Base-by-base conservation (phyloP, 2,329 filamentous ascomycete genomes). In the Stachybotrys chlorohalonatus region DNA sequence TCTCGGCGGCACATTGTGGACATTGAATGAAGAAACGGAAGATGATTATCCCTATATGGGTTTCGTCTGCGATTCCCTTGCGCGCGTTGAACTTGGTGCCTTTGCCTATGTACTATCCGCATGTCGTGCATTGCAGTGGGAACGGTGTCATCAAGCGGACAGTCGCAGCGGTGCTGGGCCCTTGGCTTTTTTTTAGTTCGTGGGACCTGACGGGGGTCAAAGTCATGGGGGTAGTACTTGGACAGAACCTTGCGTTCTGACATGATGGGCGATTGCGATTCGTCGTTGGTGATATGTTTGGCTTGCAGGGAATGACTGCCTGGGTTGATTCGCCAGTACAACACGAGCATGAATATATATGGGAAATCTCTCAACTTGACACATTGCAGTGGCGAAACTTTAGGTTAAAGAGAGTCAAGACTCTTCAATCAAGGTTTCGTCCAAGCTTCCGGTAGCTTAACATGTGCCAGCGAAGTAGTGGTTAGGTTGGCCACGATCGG, bases 11-110 rank as follows among this genome's bases (percentile, higher is more conserved):
- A 72, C 93, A 96, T 51, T 90, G 76, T 39, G 92, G 95, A 72
- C 93, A 96, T 8, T 90, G 82, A 63, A 93, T 95, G 59, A 68
- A 64, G 76, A 97, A 96, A 32, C 87, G 83, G 73, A 86, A 94
- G 59, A 95, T 91, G 57, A 89, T 83, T 58, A 97, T 95, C 51
- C 82, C 82, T 49, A 96, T 83, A 74, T 99, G 99, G 61, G 87
- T 89, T 64, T 96, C 89, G 17, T 94, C 88, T 0, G 90, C 90
- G 0, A 89, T 96, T 67, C 96, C 91, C 67, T 99, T 99, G 39
- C 90, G 82, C 3, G 90, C 87, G 73, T 97, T 97, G 80, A 97
- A 97, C 66, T 96, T 97, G 57, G 92, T 84, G 0, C 92, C 92
- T 63, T 90, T 90, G 78, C 95, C 93, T 66, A 95, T 94, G 75